Evolutionary conservation across 2,329 filamentous ascomycete genomes (phyloP).

Genomic region (Sporothrix dimorphospora): DNA sequence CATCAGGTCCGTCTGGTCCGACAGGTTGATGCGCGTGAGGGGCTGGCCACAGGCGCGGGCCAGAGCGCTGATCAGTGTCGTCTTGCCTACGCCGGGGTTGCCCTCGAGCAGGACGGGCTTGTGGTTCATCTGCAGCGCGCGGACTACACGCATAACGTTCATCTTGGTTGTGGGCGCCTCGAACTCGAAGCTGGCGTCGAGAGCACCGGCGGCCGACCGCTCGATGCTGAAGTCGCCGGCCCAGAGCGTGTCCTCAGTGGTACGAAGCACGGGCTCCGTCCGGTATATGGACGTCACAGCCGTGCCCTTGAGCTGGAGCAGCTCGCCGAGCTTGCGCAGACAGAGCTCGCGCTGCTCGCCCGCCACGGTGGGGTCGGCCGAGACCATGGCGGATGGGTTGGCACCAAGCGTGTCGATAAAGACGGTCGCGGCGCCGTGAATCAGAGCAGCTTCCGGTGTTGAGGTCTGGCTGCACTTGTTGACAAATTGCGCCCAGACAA

Average conservation of each 20-base stretch:
- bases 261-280: constrained; percentile 60
- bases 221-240: constrained; percentile 77
- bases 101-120: constrained; percentile 96
- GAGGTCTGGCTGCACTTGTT: constrained; percentile 61
- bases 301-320: constrained; percentile 55
- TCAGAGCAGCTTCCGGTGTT: constrained; percentile 47
- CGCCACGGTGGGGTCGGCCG: constrained; percentile 70
- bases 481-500: constrained; percentile 92
- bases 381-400: constrained; percentile 86
- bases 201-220: constrained; percentile 51
- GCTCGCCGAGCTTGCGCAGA: constrained; percentile 68
- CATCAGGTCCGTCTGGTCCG: constrained; percentile 96
- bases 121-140: constrained; percentile 76
- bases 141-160: constrained; percentile 88
- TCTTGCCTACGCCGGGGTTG: constrained; percentile 97
- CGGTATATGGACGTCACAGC: constrained; percentile 70
- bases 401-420: constrained; percentile 95
- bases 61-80: constrained; percentile 84
- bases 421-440: constrained; percentile 92
- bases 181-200: constrained; percentile 70
- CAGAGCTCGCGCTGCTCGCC: constrained; percentile 70
- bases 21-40: constrained; percentile 92
- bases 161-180: constrained; percentile 85
- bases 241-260: constrained; percentile 58
- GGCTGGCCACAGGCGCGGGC: constrained; percentile 78